Conservation (phyloP, 768 basidiomycete species). For the Infundibulicybe gibba region DNA sequence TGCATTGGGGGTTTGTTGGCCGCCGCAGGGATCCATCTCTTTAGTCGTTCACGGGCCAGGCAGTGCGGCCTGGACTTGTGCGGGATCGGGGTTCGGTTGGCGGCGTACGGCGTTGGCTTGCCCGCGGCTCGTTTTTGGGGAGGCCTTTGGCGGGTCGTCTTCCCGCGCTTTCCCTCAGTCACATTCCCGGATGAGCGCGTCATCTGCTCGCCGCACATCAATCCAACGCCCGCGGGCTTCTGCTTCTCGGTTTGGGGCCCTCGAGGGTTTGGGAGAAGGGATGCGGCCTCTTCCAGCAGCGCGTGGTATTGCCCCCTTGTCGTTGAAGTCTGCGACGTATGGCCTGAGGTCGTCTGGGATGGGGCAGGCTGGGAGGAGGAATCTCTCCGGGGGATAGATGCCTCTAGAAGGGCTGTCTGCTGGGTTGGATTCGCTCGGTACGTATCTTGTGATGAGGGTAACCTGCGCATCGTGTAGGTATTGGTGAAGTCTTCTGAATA, state of each 20-base stretch:
- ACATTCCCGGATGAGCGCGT: too few species aligned
- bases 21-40: conserved; percentile 15
- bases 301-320: too few species aligned
- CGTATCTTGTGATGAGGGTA: conserved; percentile 24
- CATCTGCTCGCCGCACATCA: too few species aligned
- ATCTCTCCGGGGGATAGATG: conserved; percentile 9
- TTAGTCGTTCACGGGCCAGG: conserved; percentile 16
- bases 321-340: conserved; percentile 21
- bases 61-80: background rate
- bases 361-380: conserved; percentile 24
- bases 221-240: too few species aligned
- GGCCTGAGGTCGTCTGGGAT: conserved; percentile 20
- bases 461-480: too few species aligned
- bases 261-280: too few species aligned
- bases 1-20: background rate
- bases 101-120: background rate
- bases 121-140: too few species aligned
- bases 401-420: conserved; percentile 36
- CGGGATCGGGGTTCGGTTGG: background rate
- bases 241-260: too few species aligned
- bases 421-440: conserved; percentile 30
- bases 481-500: conserved; percentile 24
- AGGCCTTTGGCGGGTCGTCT: too few species aligned
- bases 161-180: too few species aligned
- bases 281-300: too few species aligned